phyloP scores from a whole-genome alignment of 2,329 filamentous ascomycete genomes.

The Fulvia fulva region DNA sequence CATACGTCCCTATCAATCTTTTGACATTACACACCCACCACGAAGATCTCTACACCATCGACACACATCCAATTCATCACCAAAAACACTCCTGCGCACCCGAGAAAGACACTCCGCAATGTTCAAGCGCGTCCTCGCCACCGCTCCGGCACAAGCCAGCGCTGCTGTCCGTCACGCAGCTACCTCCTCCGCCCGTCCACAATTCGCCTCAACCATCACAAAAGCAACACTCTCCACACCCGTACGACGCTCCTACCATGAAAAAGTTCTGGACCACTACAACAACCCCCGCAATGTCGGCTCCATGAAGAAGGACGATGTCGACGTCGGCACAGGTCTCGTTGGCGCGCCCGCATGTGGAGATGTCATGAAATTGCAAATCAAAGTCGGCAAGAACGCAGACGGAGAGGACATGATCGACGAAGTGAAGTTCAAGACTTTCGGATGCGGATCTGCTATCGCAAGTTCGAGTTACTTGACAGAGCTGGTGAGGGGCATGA shows the following conservation, averaged over 20 bases:
- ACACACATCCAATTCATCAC: not conserved
- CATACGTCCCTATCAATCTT: not conserved
- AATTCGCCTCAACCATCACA: constrained; percentile 38
- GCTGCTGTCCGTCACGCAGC: constrained; percentile 47
- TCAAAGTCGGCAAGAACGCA: constrained; percentile 75
- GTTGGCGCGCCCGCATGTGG: constrained; percentile 87
- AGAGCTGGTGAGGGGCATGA: constrained; percentile 93
- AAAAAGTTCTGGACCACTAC: constrained; percentile 78
- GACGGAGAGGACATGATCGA: constrained; percentile 70
- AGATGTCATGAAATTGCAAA: constrained; percentile 92
- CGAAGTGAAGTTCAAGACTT: constrained; percentile 98
- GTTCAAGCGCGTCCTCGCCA: constrained; percentile 55
- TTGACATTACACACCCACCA: not conserved
- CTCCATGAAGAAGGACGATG: constrained; percentile 72
- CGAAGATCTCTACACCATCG: not conserved
- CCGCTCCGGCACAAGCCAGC: constrained; percentile 51
- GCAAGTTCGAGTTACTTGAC: constrained; percentile 93
- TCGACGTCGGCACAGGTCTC: constrained; percentile 83
- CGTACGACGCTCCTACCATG: constrained; percentile 56
- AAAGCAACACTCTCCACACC: constrained; percentile 36
- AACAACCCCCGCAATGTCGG: constrained; percentile 74
- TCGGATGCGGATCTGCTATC: constrained; percentile 91
- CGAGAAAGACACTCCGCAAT: constrained; percentile 37
- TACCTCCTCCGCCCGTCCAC: constrained; percentile 45
- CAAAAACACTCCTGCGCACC: not conserved